phyloP scores from a whole-genome alignment of 805 yeast genomes.

The Wickerhamiella siamensis region DNA sequence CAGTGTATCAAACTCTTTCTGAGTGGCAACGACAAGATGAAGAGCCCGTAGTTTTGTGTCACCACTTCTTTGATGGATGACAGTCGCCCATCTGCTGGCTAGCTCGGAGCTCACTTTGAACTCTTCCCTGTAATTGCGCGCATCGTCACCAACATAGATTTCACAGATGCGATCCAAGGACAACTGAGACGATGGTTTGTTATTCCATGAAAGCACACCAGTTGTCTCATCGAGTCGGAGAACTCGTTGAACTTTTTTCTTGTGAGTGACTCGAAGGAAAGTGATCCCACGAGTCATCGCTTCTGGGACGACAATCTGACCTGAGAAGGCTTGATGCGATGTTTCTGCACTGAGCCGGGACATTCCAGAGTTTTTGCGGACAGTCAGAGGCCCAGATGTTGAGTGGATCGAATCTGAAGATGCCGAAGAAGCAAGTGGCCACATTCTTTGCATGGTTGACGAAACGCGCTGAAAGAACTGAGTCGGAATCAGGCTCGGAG shows the following conservation, averaged over 20 bases:
- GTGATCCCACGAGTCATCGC: conserved; percentile 35
- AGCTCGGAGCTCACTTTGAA: conserved; percentile 55
- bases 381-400: conserved; percentile 15
- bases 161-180: conserved; percentile 50
- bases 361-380: conserved; percentile 17
- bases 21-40: conserved; percentile 54
- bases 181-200: conserved; percentile 30
- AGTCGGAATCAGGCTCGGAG: background rate
- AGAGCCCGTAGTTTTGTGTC: conserved; percentile 57
- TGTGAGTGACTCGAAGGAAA: conserved; percentile 53
- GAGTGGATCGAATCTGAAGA: background rate
- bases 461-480: background rate
- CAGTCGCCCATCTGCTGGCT: conserved; percentile 62
- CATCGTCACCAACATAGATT: conserved; percentile 51
- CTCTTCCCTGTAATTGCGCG: conserved; percentile 76
- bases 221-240: conserved; percentile 42
- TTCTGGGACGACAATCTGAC: conserved; percentile 12
- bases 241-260: conserved; percentile 45
- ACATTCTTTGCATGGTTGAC: conserved; percentile 1
- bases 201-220: conserved; percentile 47
- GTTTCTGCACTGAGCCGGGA: conserved; percentile 5
- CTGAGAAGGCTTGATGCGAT: background rate
- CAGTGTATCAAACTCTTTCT: conserved; percentile 39
- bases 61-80: conserved; percentile 49
- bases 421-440: background rate